phyloP scores from a whole-genome alignment of 495 filamentous ascomycete genomes.

The Aspergillus leporis region DNA sequence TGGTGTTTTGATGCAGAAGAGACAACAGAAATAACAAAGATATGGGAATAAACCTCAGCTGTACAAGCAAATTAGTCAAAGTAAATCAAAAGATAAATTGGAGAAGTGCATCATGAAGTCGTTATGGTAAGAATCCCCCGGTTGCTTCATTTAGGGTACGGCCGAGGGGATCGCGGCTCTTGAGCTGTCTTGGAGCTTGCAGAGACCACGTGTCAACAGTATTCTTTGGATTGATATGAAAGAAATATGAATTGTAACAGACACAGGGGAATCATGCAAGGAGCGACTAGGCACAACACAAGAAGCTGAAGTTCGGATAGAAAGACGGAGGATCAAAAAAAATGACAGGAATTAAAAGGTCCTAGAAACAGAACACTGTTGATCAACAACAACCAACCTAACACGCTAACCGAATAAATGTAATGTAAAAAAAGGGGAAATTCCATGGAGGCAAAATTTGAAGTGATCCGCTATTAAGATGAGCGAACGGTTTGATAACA shows the following conservation, averaged over 20 bases:
- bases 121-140: slow-evolving; percentile 9
- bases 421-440: slow-evolving; percentile 20
- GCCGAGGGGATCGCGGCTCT: neutral
- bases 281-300: slow-evolving; percentile 9
- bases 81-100: slow-evolving; percentile 7
- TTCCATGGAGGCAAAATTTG: neutral
- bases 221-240: slow-evolving; percentile 3
- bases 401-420: slow-evolving; percentile 34
- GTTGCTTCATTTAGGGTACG: slow-evolving; percentile 2
- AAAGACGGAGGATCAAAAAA: slow-evolving; percentile 14
- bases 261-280: slow-evolving; percentile 18
- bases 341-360: slow-evolving; percentile 37
- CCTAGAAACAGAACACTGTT: slow-evolving; percentile 24
- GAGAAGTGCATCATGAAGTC: slow-evolving; percentile 16
- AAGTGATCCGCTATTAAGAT: neutral
- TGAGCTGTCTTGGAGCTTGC: neutral
- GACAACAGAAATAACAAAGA: neutral
- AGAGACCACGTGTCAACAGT: slow-evolving; percentile 5
- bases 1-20: neutral
- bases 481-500: neutral
- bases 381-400: slow-evolving; percentile 26
- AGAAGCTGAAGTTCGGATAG: slow-evolving; percentile 13
- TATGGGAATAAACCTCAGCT: slow-evolving; percentile 1
- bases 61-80: slow-evolving; percentile 4
- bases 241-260: slow-evolving; percentile 8